These are phyloP conservation scores for Phoma herbarum DNA, from an alignment of 2,329 filamentous ascomycete genomes.

Conservation along the genomic window DNA sequence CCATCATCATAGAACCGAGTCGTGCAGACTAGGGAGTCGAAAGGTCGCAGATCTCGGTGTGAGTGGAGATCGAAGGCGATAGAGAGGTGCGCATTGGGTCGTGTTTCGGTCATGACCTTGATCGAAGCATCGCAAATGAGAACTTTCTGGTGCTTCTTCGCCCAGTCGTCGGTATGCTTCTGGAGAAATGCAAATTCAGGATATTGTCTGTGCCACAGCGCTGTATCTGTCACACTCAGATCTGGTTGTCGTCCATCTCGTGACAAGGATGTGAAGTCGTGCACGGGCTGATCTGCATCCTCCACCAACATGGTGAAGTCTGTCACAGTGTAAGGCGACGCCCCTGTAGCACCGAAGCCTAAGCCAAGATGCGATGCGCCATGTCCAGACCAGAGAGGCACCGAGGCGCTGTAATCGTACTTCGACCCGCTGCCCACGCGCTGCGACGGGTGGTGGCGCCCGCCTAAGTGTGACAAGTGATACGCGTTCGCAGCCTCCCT, in stretches of 20 bases:
- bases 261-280: slow-evolving; percentile 52
- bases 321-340: slow-evolving; percentile 34
- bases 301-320: slow-evolving; percentile 56
- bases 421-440: slow-evolving; percentile 30
- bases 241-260: slow-evolving; percentile 41
- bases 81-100: slow-evolving; percentile 45
- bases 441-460: slow-evolving; percentile 32
- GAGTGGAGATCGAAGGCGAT: slow-evolving; percentile 48
- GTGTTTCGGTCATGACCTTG: slow-evolving; percentile 52
- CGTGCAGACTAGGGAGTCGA: slow-evolving; percentile 42
- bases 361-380: slow-evolving; percentile 26
- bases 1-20: slow-evolving; percentile 49
- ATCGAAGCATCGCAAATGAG: slow-evolving; percentile 55
- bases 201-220: slow-evolving; percentile 46
- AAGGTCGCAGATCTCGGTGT: slow-evolving; percentile 42
- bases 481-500: slow-evolving; percentile 29
- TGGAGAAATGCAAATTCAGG: slow-evolving; percentile 42
- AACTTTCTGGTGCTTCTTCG: slow-evolving; percentile 43
- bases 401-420: slow-evolving; percentile 33
- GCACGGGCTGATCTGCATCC: slow-evolving; percentile 45
- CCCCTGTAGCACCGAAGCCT: slow-evolving; percentile 18
- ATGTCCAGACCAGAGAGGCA: slow-evolving; percentile 27
- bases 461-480: slow-evolving; percentile 35
- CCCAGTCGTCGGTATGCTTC: slow-evolving; percentile 31
- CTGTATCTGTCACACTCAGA: slow-evolving; percentile 43